Evolutionary conservation across 2,329 filamentous ascomycete species (phyloP).

Genomic region (Aureobasidium namibiae): DNA sequence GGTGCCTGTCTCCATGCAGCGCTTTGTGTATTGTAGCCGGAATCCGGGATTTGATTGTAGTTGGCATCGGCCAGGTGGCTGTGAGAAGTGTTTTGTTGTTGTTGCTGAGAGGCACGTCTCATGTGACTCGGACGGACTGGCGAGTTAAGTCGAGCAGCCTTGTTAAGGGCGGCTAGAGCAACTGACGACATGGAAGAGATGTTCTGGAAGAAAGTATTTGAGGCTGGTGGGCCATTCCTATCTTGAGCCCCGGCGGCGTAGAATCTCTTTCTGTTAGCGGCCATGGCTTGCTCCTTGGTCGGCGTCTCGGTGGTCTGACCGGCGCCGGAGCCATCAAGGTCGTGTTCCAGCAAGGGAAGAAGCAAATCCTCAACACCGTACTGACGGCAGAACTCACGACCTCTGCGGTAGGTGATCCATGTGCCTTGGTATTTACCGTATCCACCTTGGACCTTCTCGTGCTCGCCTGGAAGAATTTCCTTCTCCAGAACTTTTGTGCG

Average conservation of each 20-base stretch:
- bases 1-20: conserved; percentile 17
- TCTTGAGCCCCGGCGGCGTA: conserved; percentile 70
- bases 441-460: conserved; percentile 96
- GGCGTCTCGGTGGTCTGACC: conserved; percentile 78
- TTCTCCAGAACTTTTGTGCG: conserved; percentile 97
- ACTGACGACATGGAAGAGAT: conserved; percentile 90
- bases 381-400: conserved; percentile 80
- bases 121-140: conserved; percentile 63
- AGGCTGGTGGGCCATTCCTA: conserved; percentile 42
- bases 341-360: conserved; percentile 67
- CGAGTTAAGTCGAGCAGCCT: conserved; percentile 80
- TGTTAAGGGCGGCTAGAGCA: conserved; percentile 92
- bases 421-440: conserved; percentile 99
- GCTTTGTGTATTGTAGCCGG: conserved; percentile 56
- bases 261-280: conserved; percentile 78
- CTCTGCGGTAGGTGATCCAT: conserved; percentile 92
- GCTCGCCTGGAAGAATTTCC: conserved; percentile 90
- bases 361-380: conserved; percentile 70
- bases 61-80: conserved; percentile 43
- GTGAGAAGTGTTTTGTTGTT: conserved; percentile 45
- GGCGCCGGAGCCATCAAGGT: conserved; percentile 67
- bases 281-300: conserved; percentile 98
- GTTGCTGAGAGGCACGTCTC: conserved; percentile 63
- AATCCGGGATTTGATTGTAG: conserved; percentile 48
- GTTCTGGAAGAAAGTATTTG: conserved; percentile 93